Evolutionary conservation across 73 alveolate genomes (phyloP).

Genomic region (Paramecium sonneborni): DNA sequence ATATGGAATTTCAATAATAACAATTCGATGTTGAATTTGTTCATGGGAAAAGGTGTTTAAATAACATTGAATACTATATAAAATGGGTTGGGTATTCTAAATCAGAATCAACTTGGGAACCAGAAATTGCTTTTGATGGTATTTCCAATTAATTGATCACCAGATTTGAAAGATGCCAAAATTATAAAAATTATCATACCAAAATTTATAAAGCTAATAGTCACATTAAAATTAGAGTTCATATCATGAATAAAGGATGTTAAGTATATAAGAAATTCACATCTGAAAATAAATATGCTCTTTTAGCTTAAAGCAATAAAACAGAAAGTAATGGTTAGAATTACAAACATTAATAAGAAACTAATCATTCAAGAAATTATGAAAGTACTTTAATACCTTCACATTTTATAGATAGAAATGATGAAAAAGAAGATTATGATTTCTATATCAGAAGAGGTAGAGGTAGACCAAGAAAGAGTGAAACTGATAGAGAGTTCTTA

Average conservation of each 20-base stretch:
- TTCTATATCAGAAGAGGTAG: conserved; percentile 8
- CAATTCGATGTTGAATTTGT: neutral
- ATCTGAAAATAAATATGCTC: neutral
- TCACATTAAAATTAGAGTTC: neutral
- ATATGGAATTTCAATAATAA: neutral
- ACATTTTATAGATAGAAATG: neutral
- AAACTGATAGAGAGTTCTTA: neutral
- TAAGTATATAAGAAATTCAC: neutral
- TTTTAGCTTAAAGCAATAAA: neutral
- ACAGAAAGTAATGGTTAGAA: neutral
- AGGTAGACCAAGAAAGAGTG: conserved; percentile 22
- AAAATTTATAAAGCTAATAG: neutral
- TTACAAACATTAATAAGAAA: neutral
- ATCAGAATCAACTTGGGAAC: neutral
- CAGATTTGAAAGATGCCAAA: neutral
- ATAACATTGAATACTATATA: neutral
- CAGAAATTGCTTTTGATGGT: neutral
- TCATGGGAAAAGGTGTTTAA: neutral
- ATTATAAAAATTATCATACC: neutral
- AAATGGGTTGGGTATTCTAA: neutral
- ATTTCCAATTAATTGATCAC: neutral
- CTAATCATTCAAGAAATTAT: neutral
- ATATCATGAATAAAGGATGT: neutral
- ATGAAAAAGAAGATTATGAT: neutral
- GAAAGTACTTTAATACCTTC: neutral